Conservation (phyloP, 768 basidiomycete genomes). For the Strobilomyces dryophilus region DNA sequence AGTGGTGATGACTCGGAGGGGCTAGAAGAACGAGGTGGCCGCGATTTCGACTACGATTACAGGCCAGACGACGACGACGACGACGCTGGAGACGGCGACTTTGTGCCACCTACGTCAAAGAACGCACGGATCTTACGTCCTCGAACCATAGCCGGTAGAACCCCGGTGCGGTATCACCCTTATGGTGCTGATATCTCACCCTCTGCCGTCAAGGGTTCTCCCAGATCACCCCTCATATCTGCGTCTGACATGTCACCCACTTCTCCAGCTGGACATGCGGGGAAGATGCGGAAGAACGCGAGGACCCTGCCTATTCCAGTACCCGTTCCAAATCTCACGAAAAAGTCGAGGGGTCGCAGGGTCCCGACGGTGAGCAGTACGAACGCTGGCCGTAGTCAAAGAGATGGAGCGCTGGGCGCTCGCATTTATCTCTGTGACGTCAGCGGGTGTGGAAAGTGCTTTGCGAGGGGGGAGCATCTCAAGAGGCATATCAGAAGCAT, state of each 20-base stretch:
- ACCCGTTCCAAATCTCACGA: slow-evolving; percentile 65
- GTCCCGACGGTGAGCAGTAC: slow-evolving; percentile 51
- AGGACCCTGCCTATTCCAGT: slow-evolving; percentile 51
- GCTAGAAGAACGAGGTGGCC: slow-evolving; percentile 18
- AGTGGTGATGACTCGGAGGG: slow-evolving; percentile 27
- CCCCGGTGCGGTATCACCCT: slow-evolving; percentile 31
- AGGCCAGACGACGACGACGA: slow-evolving; percentile 29
- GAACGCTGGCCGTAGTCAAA: slow-evolving; percentile 25
- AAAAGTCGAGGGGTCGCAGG: slow-evolving; percentile 64
- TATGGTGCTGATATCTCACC: slow-evolving; percentile 26
- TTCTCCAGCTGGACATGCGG: slow-evolving; percentile 21
- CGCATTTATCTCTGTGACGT: slow-evolving; percentile 74
- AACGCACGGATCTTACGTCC: slow-evolving; percentile 36
- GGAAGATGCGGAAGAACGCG: slow-evolving; percentile 32
- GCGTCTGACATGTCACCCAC: slow-evolving; percentile 26
- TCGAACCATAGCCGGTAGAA: slow-evolving; percentile 32
- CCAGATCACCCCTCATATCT: slow-evolving; percentile 31
- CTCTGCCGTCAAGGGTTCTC: slow-evolving; percentile 29
- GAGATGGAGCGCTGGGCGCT: slow-evolving; percentile 36
- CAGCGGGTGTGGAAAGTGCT: slow-evolving; percentile 81
- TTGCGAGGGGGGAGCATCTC: slow-evolving; percentile 84
- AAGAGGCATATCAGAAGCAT: slow-evolving; percentile 87
- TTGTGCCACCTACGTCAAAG: slow-evolving; percentile 35
- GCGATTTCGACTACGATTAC: slow-evolving; percentile 30
- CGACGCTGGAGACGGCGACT: slow-evolving; percentile 33